A percentile compares a stretch with the other conserved stretches of the same genome.
These are phyloP conservation scores for Aspergillus nomiae DNA, from an alignment of 2,329 filamentous ascomycete genomes.

Conservation along the genomic window DNA sequence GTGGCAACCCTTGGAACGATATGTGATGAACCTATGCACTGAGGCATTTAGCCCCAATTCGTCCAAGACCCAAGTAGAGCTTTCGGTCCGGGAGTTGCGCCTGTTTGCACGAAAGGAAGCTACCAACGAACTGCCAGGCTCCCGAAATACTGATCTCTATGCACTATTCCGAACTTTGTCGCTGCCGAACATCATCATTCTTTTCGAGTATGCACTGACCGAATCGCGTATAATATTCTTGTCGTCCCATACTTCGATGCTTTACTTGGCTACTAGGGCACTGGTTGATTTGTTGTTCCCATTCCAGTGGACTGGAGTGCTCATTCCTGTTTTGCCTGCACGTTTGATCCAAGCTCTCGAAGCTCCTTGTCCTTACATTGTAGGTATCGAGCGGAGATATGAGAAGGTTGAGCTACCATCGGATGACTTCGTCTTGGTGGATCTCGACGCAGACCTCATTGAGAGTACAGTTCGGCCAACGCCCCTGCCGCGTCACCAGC, in stretches of 20 bases:
- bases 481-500: slow-evolving; percentile 80
- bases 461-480: slow-evolving; percentile 79
- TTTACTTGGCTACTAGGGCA: slow-evolving; percentile 90
- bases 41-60: slow-evolving; percentile 90
- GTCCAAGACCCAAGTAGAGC: slow-evolving; percentile 93
- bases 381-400: slow-evolving; percentile 91
- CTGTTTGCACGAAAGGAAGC: slow-evolving; percentile 94
- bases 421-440: slow-evolving; percentile 93
- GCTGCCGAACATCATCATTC: slow-evolving; percentile 84
- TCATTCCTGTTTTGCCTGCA: slow-evolving; percentile 88
- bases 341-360: slow-evolving; percentile 87
- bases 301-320: slow-evolving; percentile 88
- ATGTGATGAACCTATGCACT: slow-evolving; percentile 94
- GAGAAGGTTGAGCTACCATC: slow-evolving; percentile 68
- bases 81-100: slow-evolving; percentile 83
- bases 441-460: slow-evolving; percentile 87
- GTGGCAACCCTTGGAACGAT: slow-evolving; percentile 95
- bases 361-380: slow-evolving; percentile 94
- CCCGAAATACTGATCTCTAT: slow-evolving; percentile 88
- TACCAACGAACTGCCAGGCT: slow-evolving; percentile 87
- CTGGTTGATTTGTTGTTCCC: slow-evolving; percentile 84
- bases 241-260: slow-evolving; percentile 94
- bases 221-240: slow-evolving; percentile 96
- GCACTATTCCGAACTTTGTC: slow-evolving; percentile 88
- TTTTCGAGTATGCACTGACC: slow-evolving; percentile 90